These are phyloP conservation scores for Epichloe sp. DNA, from an alignment of 2,329 filamentous ascomycete genomes.

Conservation along the genomic window DNA sequence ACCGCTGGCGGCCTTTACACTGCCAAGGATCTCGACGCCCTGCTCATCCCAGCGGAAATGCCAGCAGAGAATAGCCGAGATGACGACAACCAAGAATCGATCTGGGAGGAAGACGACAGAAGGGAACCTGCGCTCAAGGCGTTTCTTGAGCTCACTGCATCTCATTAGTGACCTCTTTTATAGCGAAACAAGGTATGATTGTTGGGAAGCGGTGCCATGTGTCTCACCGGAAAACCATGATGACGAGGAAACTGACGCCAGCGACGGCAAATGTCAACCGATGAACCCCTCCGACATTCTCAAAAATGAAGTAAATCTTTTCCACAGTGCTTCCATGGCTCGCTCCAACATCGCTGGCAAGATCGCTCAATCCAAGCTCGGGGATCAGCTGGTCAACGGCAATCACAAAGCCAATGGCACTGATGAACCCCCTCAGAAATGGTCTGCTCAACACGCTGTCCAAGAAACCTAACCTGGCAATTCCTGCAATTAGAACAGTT, in stretches of 20 bases:
- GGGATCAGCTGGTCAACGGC: constrained; percentile 89
- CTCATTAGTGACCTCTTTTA: constrained; percentile 4
- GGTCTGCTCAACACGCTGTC: constrained; percentile 89
- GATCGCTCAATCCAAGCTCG: constrained; percentile 62
- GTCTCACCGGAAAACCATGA: constrained; percentile 74
- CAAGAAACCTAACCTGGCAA: constrained; percentile 78
- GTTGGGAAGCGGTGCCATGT: neutral
- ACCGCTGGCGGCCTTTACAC: constrained; percentile 62
- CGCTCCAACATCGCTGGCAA: constrained; percentile 52
- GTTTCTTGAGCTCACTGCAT: constrained; percentile 63
- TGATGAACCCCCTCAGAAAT: constrained; percentile 91
- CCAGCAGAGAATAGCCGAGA: constrained; percentile 72
- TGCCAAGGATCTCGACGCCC: constrained; percentile 73
- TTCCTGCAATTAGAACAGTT: constrained; percentile 75
- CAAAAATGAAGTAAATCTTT: constrained; percentile 68
- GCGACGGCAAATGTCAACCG: constrained; percentile 64
- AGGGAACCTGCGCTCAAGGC: constrained; percentile 66
- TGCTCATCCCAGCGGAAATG: constrained; percentile 62
- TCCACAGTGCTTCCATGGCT: constrained; percentile 76
- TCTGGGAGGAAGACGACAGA: constrained; percentile 82
- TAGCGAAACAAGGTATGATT: neutral
- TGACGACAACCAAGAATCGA: constrained; percentile 75
- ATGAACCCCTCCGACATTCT: constrained; percentile 54
- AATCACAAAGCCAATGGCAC: constrained; percentile 91
- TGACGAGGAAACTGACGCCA: constrained; percentile 67